These are phyloP conservation scores for Metschnikowia dekortorum DNA, from an alignment of 805 yeast genomes.

Conservation along the genomic window DNA sequence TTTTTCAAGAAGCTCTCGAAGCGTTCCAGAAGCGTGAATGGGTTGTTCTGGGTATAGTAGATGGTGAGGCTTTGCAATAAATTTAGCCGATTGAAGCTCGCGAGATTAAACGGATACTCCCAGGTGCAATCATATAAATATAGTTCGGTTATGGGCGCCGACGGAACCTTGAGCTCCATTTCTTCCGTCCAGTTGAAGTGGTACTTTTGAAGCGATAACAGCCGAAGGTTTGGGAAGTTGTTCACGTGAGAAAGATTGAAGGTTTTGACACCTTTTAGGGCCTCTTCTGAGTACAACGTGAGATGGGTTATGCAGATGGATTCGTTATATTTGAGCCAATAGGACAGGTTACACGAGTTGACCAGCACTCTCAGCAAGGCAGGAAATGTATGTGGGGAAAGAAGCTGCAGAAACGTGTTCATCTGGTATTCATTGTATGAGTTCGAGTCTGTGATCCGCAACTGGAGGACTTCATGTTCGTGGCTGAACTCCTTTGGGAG, in stretches of 20 bases:
- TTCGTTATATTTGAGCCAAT: slow-evolving; percentile 38
- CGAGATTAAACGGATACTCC: slow-evolving; percentile 51
- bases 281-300: slow-evolving; percentile 24
- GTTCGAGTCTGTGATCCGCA: slow-evolving; percentile 9
- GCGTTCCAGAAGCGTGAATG: slow-evolving; percentile 37
- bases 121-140: slow-evolving; percentile 46
- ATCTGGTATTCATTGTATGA: slow-evolving; percentile 28
- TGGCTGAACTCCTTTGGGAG: neutral
- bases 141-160: slow-evolving; percentile 21
- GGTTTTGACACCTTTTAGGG: slow-evolving; percentile 19
- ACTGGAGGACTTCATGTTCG: neutral
- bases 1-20: slow-evolving; percentile 26
- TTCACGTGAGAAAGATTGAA: slow-evolving; percentile 44
- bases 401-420: slow-evolving; percentile 20
- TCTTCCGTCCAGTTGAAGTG: slow-evolving; percentile 40
- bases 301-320: slow-evolving; percentile 18
- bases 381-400: slow-evolving; percentile 20
- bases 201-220: slow-evolving; percentile 36
- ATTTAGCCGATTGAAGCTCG: slow-evolving; percentile 27
- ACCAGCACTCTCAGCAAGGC: slow-evolving; percentile 21
- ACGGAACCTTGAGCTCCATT: slow-evolving; percentile 10
- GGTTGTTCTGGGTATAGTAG: slow-evolving; percentile 23
- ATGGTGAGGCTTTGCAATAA: slow-evolving; percentile 22
- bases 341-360: slow-evolving; percentile 34
- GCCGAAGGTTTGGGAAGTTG: slow-evolving; percentile 29